Base-by-base conservation (phyloP, 805 yeast species). In the Tetrapisispora arboricola region DNA sequence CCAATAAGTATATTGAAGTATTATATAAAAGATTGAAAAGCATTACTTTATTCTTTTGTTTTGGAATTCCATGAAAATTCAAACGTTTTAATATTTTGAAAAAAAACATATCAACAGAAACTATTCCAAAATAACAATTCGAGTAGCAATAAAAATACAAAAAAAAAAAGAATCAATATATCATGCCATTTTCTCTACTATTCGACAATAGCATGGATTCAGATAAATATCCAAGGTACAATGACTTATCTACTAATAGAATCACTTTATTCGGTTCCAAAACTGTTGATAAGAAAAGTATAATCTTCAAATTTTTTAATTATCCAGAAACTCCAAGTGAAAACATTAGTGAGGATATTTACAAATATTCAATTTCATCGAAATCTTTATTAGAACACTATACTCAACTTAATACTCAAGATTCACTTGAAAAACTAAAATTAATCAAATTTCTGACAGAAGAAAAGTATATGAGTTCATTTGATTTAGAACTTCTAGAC, bases 181-280 rank as follows among this genome's bases (percentile, higher is more conserved):
- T n/a, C n/a, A 36, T 36, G 39, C n/a, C 39, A 6, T 9, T 13
- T 6, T 20, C 29, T 11, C 8, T 44, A 26, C 24, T 47, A 24
- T 50, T 41, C 24, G 49, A 49, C 32, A 19, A 42, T 28, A 42
- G 40, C 21, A 18, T 39, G 1, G 21, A 28, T 8, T 21, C 40
- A 4, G 18, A 39, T 3, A 35, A n/a, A 44, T 22, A 41, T 6
- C 53, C 51, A 6, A 46, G 59, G 18, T 51, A 51, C 29, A 34
- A 38, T 21, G 59, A 57, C 37, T 13, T 45, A 1, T 27, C 41
- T 11, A 41, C 47, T 8, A 43, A 51, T 10, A 42, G 55, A 16
- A 49, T 58, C 6, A 50, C 54, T 29, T 50, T 58, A 6, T 46
- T 57, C 46, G 63, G 61, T 1, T 53, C 49, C 25, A 29, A 38